Base-by-base conservation (phyloP, 2,329 filamentous ascomycete genomes). In the Elsinoe ampelina region DNA sequence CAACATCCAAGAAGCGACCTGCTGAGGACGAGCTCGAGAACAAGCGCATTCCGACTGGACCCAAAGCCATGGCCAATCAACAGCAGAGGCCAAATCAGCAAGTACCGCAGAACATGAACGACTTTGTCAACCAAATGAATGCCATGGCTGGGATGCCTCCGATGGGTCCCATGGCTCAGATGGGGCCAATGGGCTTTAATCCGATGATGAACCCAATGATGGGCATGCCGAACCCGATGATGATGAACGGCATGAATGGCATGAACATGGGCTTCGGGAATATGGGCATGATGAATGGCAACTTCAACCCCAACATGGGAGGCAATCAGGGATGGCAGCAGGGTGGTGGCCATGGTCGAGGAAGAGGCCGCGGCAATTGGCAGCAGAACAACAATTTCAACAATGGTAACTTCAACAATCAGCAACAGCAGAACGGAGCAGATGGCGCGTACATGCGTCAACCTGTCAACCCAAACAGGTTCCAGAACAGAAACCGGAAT, bases 381-480 rank as follows among this genome's bases (percentile, higher is more conserved):
- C 57, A 57, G 34, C 47, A 57, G 15, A 47, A 55, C 17, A 36
- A 48, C 17, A 36, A 48, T 11, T 45, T 34, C n/a, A 17, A 54
- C 15, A 17, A 54, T 15, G 36, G 48, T 3, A 41, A 26, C 12
- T 38, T 38, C 20, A 35, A 54, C 15, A 32, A 41, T 10, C 50
- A 54, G 15, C 50, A 54, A 15, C 50, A 54, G 12, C 17, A 38
- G 20, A 62, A 60, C 38, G 61, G 57, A 8, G 89, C 95, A 57
- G 90, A 95, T 58, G 89, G 90, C 59, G 88, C 93, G 5, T 98
- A 98, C 73, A 95, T 97, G 70, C 82, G 93, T 58, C 92, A 95
- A 70, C 93, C 93, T 0, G 88, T 97, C 60, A 98, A 98, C 68
- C 92, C 91, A 2, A 88, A 95, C 68, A 83, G 93, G 52, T 88